Conservation (phyloP, 1,284 basidiomycete genomes). For the Agroathelia rolfsii region DNA sequence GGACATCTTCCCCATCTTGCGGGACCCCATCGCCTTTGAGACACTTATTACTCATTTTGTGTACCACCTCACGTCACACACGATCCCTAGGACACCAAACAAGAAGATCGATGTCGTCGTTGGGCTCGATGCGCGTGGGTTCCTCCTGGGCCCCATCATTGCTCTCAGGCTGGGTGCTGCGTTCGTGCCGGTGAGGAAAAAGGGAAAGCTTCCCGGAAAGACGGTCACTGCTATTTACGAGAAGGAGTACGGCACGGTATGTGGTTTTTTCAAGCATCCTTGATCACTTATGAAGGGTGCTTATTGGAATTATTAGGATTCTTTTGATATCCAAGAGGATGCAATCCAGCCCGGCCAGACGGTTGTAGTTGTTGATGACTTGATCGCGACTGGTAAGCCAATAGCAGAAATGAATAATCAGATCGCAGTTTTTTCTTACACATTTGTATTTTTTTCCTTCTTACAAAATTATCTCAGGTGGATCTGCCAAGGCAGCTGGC, state of each 20-base stretch:
- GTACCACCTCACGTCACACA: slow-evolving; percentile 76
- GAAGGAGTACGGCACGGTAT: slow-evolving; percentile 88
- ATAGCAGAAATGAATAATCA: slow-evolving; percentile 1
- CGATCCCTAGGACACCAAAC: slow-evolving; percentile 46
- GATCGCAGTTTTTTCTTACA: slow-evolving; percentile 1
- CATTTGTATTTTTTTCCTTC: slow-evolving; percentile 4
- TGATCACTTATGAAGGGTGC: neutral
- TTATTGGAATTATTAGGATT: slow-evolving; percentile 44
- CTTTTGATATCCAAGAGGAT: slow-evolving; percentile 91
- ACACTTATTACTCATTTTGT: slow-evolving; percentile 86
- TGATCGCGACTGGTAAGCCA: slow-evolving; percentile 84
- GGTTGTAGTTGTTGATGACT: slow-evolving; percentile 88
- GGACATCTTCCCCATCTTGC: slow-evolving; percentile 87
- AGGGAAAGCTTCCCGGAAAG: slow-evolving; percentile 87
- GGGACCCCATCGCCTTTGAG: slow-evolving; percentile 79
- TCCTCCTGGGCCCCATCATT: slow-evolving; percentile 89
- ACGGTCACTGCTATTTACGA: slow-evolving; percentile 73
- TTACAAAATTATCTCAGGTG: slow-evolving; percentile 41
- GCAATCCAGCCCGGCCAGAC: slow-evolving; percentile 78
- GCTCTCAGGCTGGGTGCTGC: slow-evolving; percentile 88
- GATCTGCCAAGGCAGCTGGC: slow-evolving; percentile 91
- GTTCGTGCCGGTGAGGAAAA: slow-evolving; percentile 94
- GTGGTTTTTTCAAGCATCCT: slow-evolving; percentile 16
- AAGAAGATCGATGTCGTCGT: slow-evolving; percentile 91
- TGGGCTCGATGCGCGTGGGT: slow-evolving; percentile 93